phyloP scores from a whole-genome alignment of 2,329 filamentous ascomycete genomes.

The Aspergillus persii region DNA sequence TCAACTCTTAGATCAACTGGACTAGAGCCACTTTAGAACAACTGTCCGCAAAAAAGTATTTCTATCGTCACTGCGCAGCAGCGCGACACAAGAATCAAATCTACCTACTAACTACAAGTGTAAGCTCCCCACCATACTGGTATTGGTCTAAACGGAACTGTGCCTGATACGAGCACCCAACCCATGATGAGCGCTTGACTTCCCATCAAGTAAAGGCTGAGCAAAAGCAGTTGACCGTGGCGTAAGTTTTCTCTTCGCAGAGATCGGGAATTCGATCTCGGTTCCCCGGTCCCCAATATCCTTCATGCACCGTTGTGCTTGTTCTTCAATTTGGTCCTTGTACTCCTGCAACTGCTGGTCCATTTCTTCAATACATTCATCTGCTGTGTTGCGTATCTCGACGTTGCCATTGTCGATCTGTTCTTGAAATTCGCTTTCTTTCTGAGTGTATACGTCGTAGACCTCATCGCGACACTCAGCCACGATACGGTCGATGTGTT shows the following conservation, averaged over 20 bases:
- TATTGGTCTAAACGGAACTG: slow-evolving; percentile 5
- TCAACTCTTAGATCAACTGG: too few relatives aligned
- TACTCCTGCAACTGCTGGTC: slow-evolving; percentile 9
- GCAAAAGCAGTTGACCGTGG: slow-evolving; percentile 12
- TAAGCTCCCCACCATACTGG: too few relatives aligned
- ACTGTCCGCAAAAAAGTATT: too few relatives aligned
- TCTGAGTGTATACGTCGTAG: slow-evolving; percentile 14
- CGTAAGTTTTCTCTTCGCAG: slow-evolving; percentile 5
- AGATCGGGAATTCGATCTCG: slow-evolving; percentile 7
- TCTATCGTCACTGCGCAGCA: too few relatives aligned
- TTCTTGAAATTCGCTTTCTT: slow-evolving; percentile 16
- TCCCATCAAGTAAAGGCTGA: slow-evolving; percentile 3
- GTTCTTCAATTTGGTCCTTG: slow-evolving; percentile 12
- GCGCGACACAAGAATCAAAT: too few relatives aligned
- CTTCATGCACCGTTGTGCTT: slow-evolving; percentile 14
- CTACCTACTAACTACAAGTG: too few relatives aligned
- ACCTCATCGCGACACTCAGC: slow-evolving; percentile 18
- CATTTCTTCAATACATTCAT: slow-evolving; percentile 16
- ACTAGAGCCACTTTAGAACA: too few relatives aligned
- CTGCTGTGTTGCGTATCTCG: slow-evolving; percentile 15
- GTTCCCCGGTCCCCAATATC: slow-evolving; percentile 12
- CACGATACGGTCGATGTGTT: slow-evolving; percentile 7
- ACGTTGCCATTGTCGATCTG: slow-evolving; percentile 16
- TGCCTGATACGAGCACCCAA: slow-evolving; percentile 11
- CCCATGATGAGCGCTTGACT: slow-evolving; percentile 8